Evolutionary conservation across 768 basidiomycete genomes (phyloP).

Genomic region (Boletus bicolor): DNA sequence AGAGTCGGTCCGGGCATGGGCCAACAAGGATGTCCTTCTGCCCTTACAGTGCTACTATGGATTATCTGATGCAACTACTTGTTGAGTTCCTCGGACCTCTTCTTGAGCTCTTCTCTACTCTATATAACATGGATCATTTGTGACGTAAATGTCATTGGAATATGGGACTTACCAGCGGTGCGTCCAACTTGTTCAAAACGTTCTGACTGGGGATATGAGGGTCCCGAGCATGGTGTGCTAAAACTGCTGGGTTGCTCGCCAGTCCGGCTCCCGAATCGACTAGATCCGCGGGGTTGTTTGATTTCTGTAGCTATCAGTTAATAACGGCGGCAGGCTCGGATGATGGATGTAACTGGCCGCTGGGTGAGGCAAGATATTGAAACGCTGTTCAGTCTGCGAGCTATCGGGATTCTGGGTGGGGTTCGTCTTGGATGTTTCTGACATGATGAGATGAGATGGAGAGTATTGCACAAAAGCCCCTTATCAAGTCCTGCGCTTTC

Average conservation of each 20-base stretch:
- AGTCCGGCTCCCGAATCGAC: constrained; percentile 36
- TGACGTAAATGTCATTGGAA: not conserved
- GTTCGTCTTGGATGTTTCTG: constrained; percentile 10
- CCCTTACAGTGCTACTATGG: not conserved
- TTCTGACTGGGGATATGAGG: constrained; percentile 49
- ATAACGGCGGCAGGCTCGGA: not conserved
- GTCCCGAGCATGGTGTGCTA: constrained; percentile 48
- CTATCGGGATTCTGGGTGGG: not conserved
- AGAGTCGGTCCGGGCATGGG: too few species aligned
- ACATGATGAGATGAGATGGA: constrained; percentile 9
- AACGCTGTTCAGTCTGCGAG: constrained; percentile 36
- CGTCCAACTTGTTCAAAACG: constrained; percentile 42
- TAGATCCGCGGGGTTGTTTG: constrained; percentile 58
- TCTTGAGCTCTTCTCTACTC: constrained; percentile 52
- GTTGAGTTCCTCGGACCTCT: constrained; percentile 47
- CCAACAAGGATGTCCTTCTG: not conserved
- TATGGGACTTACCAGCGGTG: constrained; percentile 42
- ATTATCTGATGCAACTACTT: constrained; percentile 15
- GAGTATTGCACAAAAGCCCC: not conserved
- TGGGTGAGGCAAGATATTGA: constrained; percentile 59
- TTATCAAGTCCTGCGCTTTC: not conserved
- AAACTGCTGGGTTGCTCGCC: constrained; percentile 37
- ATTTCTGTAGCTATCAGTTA: constrained; percentile 38
- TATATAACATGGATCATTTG: constrained; percentile 17
- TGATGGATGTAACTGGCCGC: constrained; percentile 39